phyloP scores from a whole-genome alignment of 2,329 filamentous ascomycete genomes.

The Venturiaceae sp. region DNA sequence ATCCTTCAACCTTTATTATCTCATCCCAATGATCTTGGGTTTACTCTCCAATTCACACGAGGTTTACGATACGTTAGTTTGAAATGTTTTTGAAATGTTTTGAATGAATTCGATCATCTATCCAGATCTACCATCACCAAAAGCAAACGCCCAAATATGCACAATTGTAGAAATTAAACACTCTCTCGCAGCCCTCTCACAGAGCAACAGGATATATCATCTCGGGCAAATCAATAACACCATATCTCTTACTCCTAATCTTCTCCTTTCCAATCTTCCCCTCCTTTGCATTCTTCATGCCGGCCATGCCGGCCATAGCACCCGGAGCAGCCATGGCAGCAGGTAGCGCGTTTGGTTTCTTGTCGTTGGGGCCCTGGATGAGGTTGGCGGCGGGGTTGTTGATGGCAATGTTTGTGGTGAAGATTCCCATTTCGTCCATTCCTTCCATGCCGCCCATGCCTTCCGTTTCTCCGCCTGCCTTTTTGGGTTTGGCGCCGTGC shows the following conservation, averaged over 20 bases:
- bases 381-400: background rate
- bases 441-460: background rate
- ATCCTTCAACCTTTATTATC: no score
- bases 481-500: background rate
- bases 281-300: background rate
- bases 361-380: background rate
- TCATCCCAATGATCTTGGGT: no score
- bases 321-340: background rate
- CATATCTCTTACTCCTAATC: background rate
- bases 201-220: background rate
- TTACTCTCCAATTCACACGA: no score
- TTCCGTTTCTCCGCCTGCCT: background rate
- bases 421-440: constrained; percentile 6
- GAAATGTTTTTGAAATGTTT: no score
- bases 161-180: no score
- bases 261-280: background rate
- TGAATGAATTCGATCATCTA: no score
- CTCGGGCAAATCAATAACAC: background rate
- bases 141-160: no score
- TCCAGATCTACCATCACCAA: no score
- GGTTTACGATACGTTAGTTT: no score
- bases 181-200: no score
- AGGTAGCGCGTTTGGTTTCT: background rate
- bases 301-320: background rate
- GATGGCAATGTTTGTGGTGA: constrained; percentile 1